Conservation (phyloP, 176 grass and related monocot species). For the Thinopyrum elongatum region DNA sequence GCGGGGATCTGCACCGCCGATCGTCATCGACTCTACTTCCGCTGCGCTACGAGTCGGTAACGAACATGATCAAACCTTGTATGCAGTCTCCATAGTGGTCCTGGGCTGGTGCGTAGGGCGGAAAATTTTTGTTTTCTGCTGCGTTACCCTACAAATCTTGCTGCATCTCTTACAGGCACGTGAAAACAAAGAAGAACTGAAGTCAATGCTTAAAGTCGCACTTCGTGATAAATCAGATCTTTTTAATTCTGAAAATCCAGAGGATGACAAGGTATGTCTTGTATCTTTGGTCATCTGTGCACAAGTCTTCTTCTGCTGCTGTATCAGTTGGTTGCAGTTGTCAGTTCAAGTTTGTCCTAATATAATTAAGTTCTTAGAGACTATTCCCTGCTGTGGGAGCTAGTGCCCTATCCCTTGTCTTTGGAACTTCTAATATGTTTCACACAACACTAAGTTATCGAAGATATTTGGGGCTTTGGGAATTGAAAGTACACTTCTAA, state of each 20-base stretch:
- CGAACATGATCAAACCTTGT: too few relatives aligned
- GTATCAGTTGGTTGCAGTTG: not conserved
- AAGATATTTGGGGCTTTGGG: constrained; percentile 7
- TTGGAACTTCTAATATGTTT: not conserved
- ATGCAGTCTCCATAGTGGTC: too few relatives aligned
- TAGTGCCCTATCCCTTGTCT: not conserved
- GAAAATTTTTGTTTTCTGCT: too few relatives aligned
- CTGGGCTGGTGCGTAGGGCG: too few relatives aligned
- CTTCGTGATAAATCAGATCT: constrained; percentile 95
- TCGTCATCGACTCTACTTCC: too few relatives aligned
- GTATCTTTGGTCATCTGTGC: not conserved
- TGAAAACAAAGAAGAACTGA: constrained; percentile 86
- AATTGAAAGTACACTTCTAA: not conserved
- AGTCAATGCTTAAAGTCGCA: constrained; percentile 80
- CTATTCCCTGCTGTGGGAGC: not conserved
- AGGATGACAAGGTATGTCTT: constrained; percentile 74
- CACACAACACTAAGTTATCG: not conserved
- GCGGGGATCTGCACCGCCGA: too few relatives aligned
- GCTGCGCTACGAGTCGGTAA: too few relatives aligned
- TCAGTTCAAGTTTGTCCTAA: not conserved
- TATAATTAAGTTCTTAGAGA: not conserved
- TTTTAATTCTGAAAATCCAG: constrained; percentile 89
- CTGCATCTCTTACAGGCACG: constrained; percentile 33
- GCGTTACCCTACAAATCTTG: too few relatives aligned
- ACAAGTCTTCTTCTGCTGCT: not conserved